Evolutionary conservation across 73 alveolate genomes (phyloP), one percentile per base, ranked within the genome.

Genomic region (Stentor coeruleus): DNA sequence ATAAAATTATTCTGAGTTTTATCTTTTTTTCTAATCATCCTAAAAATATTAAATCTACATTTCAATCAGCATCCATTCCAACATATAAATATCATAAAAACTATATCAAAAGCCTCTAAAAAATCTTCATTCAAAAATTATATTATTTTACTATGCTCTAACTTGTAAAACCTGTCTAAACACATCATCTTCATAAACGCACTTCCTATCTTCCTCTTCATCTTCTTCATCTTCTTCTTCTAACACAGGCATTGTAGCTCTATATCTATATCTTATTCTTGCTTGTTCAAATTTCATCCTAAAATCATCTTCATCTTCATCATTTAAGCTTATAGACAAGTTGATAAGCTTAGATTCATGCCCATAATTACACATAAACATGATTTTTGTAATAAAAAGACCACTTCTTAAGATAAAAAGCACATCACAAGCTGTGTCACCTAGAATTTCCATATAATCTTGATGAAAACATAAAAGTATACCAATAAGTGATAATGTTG

Each of bases 191-290:
- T 6, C 66, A 6, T 49, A 11, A 6, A 49, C 6, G 28, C 66
- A 6, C 6, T 49, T 11, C 66, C 66, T 20, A 49, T 49, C 66
- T 11, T 20, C 66, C 6, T 49, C 66, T 11, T 20, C 20, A 11
- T 49, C 66, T 49, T 49, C 66, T 20, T 49, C 66, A 49, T 49
- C 66, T 49, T 49, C 66, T 49, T 49, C 66, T 11, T 11, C 66
- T 20, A 49, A 49, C 6, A 49, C 66, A 49, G 66, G 28, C 66
- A 49, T 49, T 49, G 28, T 49, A 49, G 66, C 28, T 49, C 66
- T 6, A 49, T 49, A 49, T 20, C 20, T 49, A 49, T 49, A 49
- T 49, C 66, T 49, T 6, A 49, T 49, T 20, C 20, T 49, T 20
- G 66, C 66, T 20, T 11, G 20, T 49, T 49, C 66, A 49, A 49